Evolutionary conservation across 768 basidiomycete species (phyloP), one percentile per base, ranked within the genome.

Genomic region (Nidularia sp.): DNA sequence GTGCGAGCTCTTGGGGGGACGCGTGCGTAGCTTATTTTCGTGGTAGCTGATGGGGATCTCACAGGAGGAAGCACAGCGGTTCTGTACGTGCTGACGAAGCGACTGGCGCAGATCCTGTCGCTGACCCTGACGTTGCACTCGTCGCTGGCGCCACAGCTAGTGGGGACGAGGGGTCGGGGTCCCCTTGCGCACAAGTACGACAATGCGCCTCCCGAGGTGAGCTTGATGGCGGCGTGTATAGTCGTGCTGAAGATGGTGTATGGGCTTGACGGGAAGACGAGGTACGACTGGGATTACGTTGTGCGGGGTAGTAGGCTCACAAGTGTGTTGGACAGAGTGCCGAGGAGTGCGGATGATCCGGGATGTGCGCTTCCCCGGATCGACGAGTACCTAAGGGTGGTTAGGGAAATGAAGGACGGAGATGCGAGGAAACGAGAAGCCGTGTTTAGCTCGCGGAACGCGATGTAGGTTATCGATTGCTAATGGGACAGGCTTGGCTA

Each of bases 211-310:
- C 78, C 85, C 7, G 92, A 94, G 62, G 70, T 86, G 47, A 77
- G 78, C 2, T 68, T 91, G 22, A 63, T 81, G 43, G 82, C 79
- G 2, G 73, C 72, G 10, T 78, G 79, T 46, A 74, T 93, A 9
- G 75, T 92, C 8, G 83, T 85, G 34, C 72, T 94, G 59, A 95
- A 94, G 70, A 76, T 96, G 76, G 79, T 85, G 25, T 94, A 94
- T 60, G 94, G 93, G 0, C 62, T 94, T 31, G 92, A 94, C 63
- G 90, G 84, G 31, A 71, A 70, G 56, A 51, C 60, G 49, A 79
- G 89, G 88, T 84, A 62, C 53, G 70, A 55, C 2, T 9, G 33
- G 10, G 8, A 22, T 7, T 7, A 29, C 8, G 8, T 7, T 8
- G 7, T 7, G 36, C 8, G 7, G 36, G 36, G 36, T 7, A 39